Evolutionary conservation across 2,329 filamentous ascomycete genomes (phyloP).

Genomic region (Claviceps humidiphila): DNA sequence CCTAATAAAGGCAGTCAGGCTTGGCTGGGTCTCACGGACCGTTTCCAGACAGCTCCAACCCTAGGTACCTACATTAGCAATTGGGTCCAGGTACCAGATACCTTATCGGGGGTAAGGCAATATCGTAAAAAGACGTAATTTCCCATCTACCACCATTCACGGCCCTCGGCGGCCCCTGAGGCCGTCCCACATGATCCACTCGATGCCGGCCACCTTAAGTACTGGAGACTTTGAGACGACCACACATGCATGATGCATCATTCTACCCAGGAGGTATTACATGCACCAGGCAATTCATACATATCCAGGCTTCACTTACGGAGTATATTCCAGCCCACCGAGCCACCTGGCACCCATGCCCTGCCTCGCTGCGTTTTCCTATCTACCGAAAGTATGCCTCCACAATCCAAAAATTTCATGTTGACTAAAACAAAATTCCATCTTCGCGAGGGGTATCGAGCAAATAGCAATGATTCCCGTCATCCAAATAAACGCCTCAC

Average conservation of each 20-base stretch:
- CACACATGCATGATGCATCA: too few relatives aligned
- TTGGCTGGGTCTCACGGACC: background rate
- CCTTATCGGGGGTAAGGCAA: too few relatives aligned
- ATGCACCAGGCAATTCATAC: too few relatives aligned
- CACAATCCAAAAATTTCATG: background rate
- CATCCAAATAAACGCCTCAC: slow-evolving; percentile 6
- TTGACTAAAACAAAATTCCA: background rate
- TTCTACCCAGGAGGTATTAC: too few relatives aligned
- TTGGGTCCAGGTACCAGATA: too few relatives aligned
- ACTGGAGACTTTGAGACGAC: too few relatives aligned
- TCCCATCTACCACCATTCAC: too few relatives aligned
- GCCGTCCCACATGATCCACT: too few relatives aligned
- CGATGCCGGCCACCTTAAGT: too few relatives aligned
- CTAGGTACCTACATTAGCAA: too few relatives aligned
- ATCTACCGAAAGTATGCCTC: background rate
- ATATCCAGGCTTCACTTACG: background rate
- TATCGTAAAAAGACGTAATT: too few relatives aligned
- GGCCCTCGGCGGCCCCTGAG: too few relatives aligned
- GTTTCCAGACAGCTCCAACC: background rate
- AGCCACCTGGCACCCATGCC: background rate
- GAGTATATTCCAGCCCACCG: background rate
- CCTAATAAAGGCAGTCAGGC: background rate
- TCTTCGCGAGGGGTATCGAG: slow-evolving; percentile 9
- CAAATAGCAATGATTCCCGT: slow-evolving; percentile 8
- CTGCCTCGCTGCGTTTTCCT: background rate